Evolutionary conservation across 768 basidiomycete genomes (phyloP), one percentile per base, ranked within the genome.

Genomic region (Cubamyces lactineus): DNA sequence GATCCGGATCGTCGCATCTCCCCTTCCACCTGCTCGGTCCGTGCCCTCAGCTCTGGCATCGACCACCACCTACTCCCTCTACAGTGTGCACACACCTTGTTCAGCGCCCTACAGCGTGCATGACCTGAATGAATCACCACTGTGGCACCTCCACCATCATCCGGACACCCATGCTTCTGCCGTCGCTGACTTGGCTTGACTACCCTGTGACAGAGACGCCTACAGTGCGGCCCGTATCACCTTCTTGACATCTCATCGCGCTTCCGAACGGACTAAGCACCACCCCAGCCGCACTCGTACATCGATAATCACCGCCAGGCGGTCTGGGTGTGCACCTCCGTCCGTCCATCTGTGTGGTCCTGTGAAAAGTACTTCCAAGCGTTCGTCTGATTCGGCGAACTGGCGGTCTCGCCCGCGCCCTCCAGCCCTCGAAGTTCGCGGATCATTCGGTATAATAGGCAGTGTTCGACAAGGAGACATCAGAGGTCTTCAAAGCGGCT

Each of bases 211-310:
- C 41, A 51, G 47, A 43, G 41, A 59, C 41, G 57, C 57, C 28
- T 58, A 40, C 49, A 41, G n/a, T 40, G 43, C 57, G 49, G 60
- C 53, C 47, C 52, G 60, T 39, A 61, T 54, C 53, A 54, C 47
- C 60, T 61, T 49, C 45, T 41, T 61, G 46, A 61, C 53, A 61
- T 53, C 60, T 61, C 19, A n/a, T 42, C 40, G 46, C 53, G 49
- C 42, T 51, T 60, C 47, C 26, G 26, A 38, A n/a, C 40, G 19
- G 41, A 39, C 21, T n/a, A 16, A 28, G n/a, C 59, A 17, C 23
- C 47, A 23, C 13, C 26, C 26, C 19, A 39, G 11, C 15, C 43
- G 41, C 28, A 42, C 16, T 49, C 24, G 1, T 4, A 17, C 17
- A 60, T 53, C 59, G 53, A 54, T 47, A 8, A 47, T 38, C 34